Conservation (phyloP, 176 grass and related monocot genomes). For the Hordeum vulgare region DNA sequence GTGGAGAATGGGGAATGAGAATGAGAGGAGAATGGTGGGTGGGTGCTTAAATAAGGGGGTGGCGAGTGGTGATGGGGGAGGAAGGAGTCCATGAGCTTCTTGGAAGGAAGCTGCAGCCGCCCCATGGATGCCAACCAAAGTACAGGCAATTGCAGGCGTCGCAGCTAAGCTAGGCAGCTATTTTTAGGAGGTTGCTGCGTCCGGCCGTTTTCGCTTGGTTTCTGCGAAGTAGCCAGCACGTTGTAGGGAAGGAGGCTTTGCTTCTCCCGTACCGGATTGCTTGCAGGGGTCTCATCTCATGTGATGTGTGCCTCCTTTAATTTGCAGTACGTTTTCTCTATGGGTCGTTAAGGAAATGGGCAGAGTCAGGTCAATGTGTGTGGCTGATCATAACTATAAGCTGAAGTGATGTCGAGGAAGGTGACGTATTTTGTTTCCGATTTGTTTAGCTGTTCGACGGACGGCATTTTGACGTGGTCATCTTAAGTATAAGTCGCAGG, state of each 20-base stretch:
- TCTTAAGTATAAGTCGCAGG: background rate
- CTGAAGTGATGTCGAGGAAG: background rate
- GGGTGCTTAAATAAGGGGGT: constrained; percentile 32
- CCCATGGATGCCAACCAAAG: constrained; percentile 32
- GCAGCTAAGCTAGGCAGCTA: background rate
- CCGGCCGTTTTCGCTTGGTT: constrained; percentile 32
- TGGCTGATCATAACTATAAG: background rate
- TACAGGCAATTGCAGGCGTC: constrained; percentile 34
- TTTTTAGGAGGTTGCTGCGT: constrained; percentile 30
- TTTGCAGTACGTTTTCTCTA: constrained; percentile 1
- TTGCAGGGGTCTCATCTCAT: constrained; percentile 20
- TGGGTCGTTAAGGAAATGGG: background rate
- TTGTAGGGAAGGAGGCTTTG: background rate
- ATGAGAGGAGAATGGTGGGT: background rate
- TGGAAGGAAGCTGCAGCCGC: constrained; percentile 35
- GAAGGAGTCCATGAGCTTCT: constrained; percentile 33
- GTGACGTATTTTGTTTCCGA: background rate
- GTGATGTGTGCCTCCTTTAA: background rate
- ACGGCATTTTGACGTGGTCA: background rate
- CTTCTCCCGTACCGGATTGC: constrained; percentile 1
- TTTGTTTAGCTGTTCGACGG: background rate
- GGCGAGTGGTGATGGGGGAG: background rate
- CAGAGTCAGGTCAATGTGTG: background rate
- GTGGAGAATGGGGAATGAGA: background rate
- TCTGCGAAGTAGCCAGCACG: constrained; percentile 52